Base-by-base conservation (phyloP, 1,284 basidiomycete genomes). In the Pseudozyma hubeiensis region DNA sequence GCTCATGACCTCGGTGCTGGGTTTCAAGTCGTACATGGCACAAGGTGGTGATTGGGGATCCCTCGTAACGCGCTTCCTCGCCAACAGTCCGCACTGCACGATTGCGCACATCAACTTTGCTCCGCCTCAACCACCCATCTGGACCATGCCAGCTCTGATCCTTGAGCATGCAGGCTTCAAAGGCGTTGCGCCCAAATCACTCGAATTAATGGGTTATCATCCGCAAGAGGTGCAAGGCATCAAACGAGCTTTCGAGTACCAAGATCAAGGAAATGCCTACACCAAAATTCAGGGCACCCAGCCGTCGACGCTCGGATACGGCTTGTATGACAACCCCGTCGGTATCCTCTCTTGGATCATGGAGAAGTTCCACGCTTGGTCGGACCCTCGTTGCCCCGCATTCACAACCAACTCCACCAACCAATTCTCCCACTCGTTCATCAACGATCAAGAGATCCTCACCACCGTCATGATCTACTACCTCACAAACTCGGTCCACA, bases 1-100 rank as follows among this genome's bases (percentile, higher is more conserved):
- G 16, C 70, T 81, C 29, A 81, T 81, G 79, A 71, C 61, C 8
- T 55, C 70, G 2, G 69, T 80, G 16, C 62, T 81, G 0, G 70
- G 68, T 4, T 76, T 60, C 64, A 49, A 53, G 11, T 68, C 64
- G 29, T 81, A 76, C 53, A 65, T 69, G 45, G 79, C 75, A 4
- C 79, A 81, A 39, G 79, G 79, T 19, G 79, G 79, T 8, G 79
- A 81, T 51, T 79, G 76, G 73, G 79, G 79, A 8, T 74, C 70
- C 14, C 10, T 71, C 5, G 62, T 77, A n/a, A 75, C 76, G 6
- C 68, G 76, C 13, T 68, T 62, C 47, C 43, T 80, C 17, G 72
- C 78, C 41, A 69, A 62, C 50, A 57, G 58, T 34, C 64, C 69
- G 7, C 52, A 57, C 30, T 80, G 78, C 69, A 77, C 64, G 65